Evolutionary conservation across 441 rosid genomes (phyloP), one percentile per base, ranked within the genome.

Genomic region (Syzygium malaccense): DNA sequence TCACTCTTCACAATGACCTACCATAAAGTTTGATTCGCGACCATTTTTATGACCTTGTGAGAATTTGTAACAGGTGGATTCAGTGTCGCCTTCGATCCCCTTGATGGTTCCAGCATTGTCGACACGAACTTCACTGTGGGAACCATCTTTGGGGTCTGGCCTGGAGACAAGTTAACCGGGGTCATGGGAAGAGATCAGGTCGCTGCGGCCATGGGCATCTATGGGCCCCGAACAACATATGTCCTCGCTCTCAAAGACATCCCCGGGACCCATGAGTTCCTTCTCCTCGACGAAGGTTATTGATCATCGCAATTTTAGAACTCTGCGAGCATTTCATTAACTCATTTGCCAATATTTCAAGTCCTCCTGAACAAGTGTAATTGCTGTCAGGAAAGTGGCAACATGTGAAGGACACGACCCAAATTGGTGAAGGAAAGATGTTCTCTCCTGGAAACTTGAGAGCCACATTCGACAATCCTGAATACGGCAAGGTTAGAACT

Each of bases 101-200:
- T 98, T 30, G 99, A 98, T 88, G 99, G 98, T 30, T 96, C 99
- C 11, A 98, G 99, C 89, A 96, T 98, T 30, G 98, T 96, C 15
- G 99, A 96, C 92, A 96, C 99, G 13, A 97, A 98, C 88, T 98
- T 98, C 93, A 95, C 99, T 0, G 99, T 97, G 19, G 99, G 99
- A 68, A 98, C 99, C 88, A 98, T 98, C 85, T 98, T 97, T n/a
- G 99, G 99, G 9, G 99, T 97, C 88, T 98, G 99, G 99, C 97
- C 99, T 45, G 99, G 99, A 86, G 99, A 97, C 87, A 97, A 97
- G 93, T 89, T 97, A 88, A 97, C 95, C 1, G 99, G 99, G 45
- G 90, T 97, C 41, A 97, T 93, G 0, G 99, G 99, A 92, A 92
- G 94, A 91, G 99, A 97, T 89, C 99, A 97, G 93, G 99, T 93